Conservation (phyloP, 106 monocot genomes). For the Allium cepa region DNA sequence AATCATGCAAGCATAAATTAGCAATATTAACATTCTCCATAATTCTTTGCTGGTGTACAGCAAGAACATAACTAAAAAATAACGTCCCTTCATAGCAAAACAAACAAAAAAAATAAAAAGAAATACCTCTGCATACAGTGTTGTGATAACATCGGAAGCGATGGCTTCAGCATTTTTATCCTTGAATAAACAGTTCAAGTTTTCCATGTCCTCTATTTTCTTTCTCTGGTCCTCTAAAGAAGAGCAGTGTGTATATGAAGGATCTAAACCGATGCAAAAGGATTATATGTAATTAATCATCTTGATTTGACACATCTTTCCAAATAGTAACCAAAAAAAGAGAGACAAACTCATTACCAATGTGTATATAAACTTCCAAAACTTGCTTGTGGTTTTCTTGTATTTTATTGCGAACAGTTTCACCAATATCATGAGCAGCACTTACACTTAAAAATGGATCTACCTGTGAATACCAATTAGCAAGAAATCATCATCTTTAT, state of each 20-base stretch:
- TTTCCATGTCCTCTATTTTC: constrained; percentile 1
- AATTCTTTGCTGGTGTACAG: too few species aligned
- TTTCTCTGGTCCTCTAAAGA: constrained; percentile 9
- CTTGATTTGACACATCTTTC: neutral
- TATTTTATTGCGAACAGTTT: constrained; percentile 66
- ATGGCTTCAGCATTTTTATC: constrained; percentile 40
- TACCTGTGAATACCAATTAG: constrained; percentile 43
- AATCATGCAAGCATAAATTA: neutral
- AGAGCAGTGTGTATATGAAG: constrained; percentile 34
- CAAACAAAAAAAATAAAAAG: neutral
- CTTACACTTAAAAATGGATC: constrained; percentile 93
- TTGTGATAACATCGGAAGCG: constrained; percentile 41
- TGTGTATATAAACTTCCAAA: constrained; percentile 90
- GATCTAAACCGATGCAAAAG: constrained; percentile 34
- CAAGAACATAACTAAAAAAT: too few species aligned
- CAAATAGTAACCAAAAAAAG: neutral
- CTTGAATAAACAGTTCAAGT: constrained; percentile 8
- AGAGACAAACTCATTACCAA: constrained; percentile 40
- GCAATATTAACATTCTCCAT: too few species aligned
- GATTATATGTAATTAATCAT: neutral
- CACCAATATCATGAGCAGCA: constrained; percentile 94
- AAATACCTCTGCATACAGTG: constrained; percentile 55
- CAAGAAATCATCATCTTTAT: constrained; percentile 6
- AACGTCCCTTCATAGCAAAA: too few species aligned
- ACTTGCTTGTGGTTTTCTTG: constrained; percentile 64